Percentiles rank a stretch among this genome's conserved stretches.
Conservation (phyloP, 352 stramenopile species). For the Globisporangium carolinianum region DNA sequence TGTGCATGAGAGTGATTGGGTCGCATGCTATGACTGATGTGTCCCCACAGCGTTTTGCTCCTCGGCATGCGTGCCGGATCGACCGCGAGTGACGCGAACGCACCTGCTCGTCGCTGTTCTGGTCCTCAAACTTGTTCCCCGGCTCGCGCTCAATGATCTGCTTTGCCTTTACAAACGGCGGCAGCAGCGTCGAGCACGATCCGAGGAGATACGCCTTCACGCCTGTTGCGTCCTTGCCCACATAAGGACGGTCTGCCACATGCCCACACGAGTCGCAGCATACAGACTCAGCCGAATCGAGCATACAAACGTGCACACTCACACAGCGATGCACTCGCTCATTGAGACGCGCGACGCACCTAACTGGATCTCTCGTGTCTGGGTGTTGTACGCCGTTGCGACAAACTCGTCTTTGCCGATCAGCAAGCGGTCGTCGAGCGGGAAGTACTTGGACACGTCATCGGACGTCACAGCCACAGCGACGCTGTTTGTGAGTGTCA, state of each 20-base stretch:
- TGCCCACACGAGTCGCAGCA: too few relatives aligned
- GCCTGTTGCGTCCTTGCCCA: conserved; percentile 29
- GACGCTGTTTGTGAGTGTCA: conserved; percentile 35
- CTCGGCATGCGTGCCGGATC: not conserved
- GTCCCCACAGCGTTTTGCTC: too few relatives aligned
- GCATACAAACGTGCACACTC: not conserved
- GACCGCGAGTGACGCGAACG: not conserved
- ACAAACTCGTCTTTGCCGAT: conserved; percentile 55
- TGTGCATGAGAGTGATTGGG: not conserved
- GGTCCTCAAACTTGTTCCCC: conserved; percentile 81
- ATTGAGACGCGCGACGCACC: conserved; percentile 15
- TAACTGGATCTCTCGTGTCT: conserved; percentile 33
- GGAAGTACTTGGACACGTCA: conserved; percentile 54
- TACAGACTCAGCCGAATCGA: too few relatives aligned
- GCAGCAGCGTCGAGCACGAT: conserved; percentile 29
- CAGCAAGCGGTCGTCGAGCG: conserved; percentile 44
- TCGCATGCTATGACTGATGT: too few relatives aligned
- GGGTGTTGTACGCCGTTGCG: conserved; percentile 28
- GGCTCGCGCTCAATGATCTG: conserved; percentile 65
- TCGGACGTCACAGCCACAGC: conserved; percentile 28
- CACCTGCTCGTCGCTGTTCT: conserved; percentile 68
- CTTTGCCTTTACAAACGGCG: conserved; percentile 60
- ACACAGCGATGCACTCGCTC: not conserved
- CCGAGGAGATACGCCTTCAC: conserved; percentile 47
- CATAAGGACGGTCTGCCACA: conserved; percentile 49